Evolutionary conservation across 805 yeast genomes (phyloP).

Genomic region (Metschnikowia kunwiensis): DNA sequence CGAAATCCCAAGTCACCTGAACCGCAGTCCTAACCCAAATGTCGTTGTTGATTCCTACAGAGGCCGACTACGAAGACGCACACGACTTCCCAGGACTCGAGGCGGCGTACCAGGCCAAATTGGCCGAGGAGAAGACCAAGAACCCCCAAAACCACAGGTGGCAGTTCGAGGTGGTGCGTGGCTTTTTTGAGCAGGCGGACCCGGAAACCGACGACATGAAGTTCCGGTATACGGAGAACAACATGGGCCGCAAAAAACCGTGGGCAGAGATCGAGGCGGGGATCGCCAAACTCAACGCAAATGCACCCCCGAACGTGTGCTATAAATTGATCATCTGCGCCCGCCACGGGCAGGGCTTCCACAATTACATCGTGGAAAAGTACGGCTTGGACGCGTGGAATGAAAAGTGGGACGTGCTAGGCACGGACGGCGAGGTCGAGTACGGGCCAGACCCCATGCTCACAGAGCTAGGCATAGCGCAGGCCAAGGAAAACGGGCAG

Average conservation of each 20-base stretch:
- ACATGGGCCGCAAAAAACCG: slow-evolving; percentile 42
- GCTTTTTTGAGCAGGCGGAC: slow-evolving; percentile 50
- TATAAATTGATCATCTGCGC: slow-evolving; percentile 54
- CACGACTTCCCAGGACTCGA: slow-evolving; percentile 18
- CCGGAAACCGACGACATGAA: slow-evolving; percentile 41
- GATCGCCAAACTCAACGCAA: slow-evolving; percentile 33
- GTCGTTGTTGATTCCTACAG: slow-evolving; percentile 26
- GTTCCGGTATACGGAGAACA: slow-evolving; percentile 42
- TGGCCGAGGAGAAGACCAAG: slow-evolving; percentile 1
- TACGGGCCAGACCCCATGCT: slow-evolving; percentile 64
- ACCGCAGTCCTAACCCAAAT: no score
- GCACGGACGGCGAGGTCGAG: slow-evolving; percentile 51
- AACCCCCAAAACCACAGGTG: slow-evolving; percentile 24
- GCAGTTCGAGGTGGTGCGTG: slow-evolving; percentile 47
- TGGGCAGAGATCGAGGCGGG: slow-evolving; percentile 40
- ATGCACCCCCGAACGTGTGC: slow-evolving; percentile 33
- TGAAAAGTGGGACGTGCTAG: slow-evolving; percentile 47
- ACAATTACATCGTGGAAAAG: slow-evolving; percentile 51
- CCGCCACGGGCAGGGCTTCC: slow-evolving; percentile 71
- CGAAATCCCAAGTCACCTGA: no score
- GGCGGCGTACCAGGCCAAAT: slow-evolving; percentile 8
- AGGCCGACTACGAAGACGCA: slow-evolving; percentile 26
- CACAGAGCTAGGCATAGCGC: slow-evolving; percentile 53
- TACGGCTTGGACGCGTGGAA: slow-evolving; percentile 62
- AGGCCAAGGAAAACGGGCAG: slow-evolving; percentile 48